These are phyloP conservation scores for Hypoxylon sp. DNA, from an alignment of 2,329 filamentous ascomycete species.

Conservation along the genomic window DNA sequence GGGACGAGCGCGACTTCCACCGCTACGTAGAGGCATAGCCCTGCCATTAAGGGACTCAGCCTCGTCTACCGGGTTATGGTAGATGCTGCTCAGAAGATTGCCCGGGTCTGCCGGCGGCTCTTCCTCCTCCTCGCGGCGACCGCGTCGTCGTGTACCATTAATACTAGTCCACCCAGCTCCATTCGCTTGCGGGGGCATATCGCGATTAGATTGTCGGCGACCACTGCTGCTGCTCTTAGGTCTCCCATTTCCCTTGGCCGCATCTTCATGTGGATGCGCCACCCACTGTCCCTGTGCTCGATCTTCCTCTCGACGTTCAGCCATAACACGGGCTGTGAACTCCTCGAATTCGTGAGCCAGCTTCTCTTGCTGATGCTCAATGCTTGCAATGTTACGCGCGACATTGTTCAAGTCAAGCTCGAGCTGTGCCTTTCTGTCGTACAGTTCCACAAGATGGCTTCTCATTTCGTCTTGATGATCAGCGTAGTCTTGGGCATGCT, in stretches of 20 bases:
- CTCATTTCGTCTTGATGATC: slow-evolving; percentile 45
- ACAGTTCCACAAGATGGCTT: slow-evolving; percentile 44
- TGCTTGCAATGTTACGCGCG: slow-evolving; percentile 42
- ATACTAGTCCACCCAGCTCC: slow-evolving; percentile 53
- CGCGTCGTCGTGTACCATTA: slow-evolving; percentile 50
- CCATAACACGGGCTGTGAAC: slow-evolving; percentile 26
- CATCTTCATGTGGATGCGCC: slow-evolving; percentile 40
- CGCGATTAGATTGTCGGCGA: slow-evolving; percentile 36
- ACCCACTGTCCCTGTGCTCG: slow-evolving; percentile 45
- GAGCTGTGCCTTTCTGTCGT: slow-evolving; percentile 46
- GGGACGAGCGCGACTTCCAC: slow-evolving; percentile 34
- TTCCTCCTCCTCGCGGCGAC: slow-evolving; percentile 51
- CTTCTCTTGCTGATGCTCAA: slow-evolving; percentile 49
- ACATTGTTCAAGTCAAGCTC: slow-evolving; percentile 47
- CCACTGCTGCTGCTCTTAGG: slow-evolving; percentile 38
- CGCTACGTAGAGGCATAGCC: slow-evolving; percentile 46
- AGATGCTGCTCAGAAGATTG: slow-evolving; percentile 54
- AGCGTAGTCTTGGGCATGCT: slow-evolving; percentile 44
- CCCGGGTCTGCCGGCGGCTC: slow-evolving; percentile 52
- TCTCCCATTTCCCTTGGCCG: slow-evolving; percentile 41
- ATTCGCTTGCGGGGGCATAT: slow-evolving; percentile 40
- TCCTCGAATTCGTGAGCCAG: slow-evolving; percentile 48
- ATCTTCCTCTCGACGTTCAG: slow-evolving; percentile 49
- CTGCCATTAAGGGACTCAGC: slow-evolving; percentile 44
- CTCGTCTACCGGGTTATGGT: slow-evolving; percentile 55